Evolutionary conservation across 257 asterid species (phyloP).

Genomic region (Scutellaria barbata): DNA sequence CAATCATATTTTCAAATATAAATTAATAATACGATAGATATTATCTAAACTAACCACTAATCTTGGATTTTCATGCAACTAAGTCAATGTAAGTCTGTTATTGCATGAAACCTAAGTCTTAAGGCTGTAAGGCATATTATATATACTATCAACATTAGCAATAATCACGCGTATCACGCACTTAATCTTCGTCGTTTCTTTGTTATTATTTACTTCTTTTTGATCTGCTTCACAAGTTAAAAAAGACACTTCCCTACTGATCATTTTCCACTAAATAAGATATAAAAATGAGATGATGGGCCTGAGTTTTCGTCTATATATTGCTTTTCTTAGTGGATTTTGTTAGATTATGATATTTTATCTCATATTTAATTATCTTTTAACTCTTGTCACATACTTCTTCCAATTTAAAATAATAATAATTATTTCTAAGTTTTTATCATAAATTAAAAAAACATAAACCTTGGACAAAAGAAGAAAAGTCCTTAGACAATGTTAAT

Average conservation of each 20-base stretch:
- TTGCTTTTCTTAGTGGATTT: slow-evolving; percentile 23
- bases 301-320: slow-evolving; percentile 40
- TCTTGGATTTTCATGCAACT: slow-evolving; percentile 53
- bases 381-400: too few species aligned
- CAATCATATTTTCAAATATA: slow-evolving; percentile 24
- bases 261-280: slow-evolving; percentile 43
- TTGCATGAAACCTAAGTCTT: slow-evolving; percentile 32
- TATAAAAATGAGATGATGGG: slow-evolving; percentile 19
- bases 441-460: too few species aligned
- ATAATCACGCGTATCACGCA: slow-evolving; percentile 22
- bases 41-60: slow-evolving; percentile 52
- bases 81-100: slow-evolving; percentile 53
- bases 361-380: too few species aligned
- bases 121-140: neutral
- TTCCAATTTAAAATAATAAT: too few species aligned
- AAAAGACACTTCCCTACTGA: slow-evolving; percentile 45
- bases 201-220: slow-evolving; percentile 22
- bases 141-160: neutral
- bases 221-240: slow-evolving; percentile 34
- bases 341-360: too few species aligned
- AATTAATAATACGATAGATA: neutral
- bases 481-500: too few species aligned
- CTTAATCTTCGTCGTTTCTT: slow-evolving; percentile 46
- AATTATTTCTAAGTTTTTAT: too few species aligned
- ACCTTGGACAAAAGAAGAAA: too few species aligned